These are phyloP conservation scores for Prunus padus DNA, from an alignment of 306 rosid species.

Conservation along the genomic window DNA sequence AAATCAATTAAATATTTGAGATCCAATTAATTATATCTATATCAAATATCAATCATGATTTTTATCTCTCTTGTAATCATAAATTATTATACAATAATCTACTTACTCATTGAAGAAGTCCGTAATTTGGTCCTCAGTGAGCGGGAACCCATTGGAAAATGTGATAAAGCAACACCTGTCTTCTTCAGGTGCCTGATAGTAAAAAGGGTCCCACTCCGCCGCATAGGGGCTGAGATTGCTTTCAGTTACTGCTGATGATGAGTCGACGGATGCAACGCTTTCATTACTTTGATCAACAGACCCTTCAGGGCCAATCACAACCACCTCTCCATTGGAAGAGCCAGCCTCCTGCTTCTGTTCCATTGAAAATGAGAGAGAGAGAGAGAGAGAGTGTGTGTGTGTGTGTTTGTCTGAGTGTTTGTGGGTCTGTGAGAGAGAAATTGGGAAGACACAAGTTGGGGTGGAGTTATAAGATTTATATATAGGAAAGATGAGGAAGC, in stretches of 20 bases:
- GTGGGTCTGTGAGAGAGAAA: background rate
- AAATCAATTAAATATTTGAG: too few relatives aligned
- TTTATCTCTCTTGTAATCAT: too few relatives aligned
- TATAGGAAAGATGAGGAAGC: background rate
- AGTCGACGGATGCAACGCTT: background rate
- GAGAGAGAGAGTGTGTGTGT: background rate
- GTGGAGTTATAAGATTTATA: background rate
- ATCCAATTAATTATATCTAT: too few relatives aligned
- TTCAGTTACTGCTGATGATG: background rate
- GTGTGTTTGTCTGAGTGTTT: background rate
- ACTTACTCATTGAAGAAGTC: constrained; percentile 38
- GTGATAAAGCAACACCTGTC: constrained; percentile 45
- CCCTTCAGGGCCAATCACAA: background rate
- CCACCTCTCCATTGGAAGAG: background rate
- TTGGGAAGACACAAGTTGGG: background rate
- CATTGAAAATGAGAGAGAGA: background rate
- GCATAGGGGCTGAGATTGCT: constrained; percentile 34
- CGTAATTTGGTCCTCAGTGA: constrained; percentile 19
- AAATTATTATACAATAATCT: background rate
- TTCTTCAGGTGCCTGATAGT: constrained; percentile 22
- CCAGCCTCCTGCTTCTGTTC: background rate
- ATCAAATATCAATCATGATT: background rate
- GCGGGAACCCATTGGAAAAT: constrained; percentile 34
- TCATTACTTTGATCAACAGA: background rate
- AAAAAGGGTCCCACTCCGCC: constrained; percentile 22